Evolutionary conservation across 805 yeast genomes (phyloP), one percentile per base, ranked within the genome.

Genomic region (Candida ascalaphidarum): DNA sequence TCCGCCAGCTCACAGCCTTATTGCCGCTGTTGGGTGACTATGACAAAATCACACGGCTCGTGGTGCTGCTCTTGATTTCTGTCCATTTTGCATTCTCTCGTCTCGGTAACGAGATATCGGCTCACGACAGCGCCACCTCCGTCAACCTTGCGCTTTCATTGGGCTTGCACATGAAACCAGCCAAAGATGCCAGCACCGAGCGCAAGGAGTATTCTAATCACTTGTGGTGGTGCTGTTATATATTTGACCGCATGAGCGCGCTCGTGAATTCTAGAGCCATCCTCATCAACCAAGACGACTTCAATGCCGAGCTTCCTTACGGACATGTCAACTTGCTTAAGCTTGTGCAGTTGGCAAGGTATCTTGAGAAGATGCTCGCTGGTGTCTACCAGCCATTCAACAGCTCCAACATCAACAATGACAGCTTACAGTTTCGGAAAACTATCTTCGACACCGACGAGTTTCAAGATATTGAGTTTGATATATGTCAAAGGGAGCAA

Each of bases 261-360:
- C 41, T 59, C 29, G 55, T 58, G 15, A 60, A 58, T 32, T 60
- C 64, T 5, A 44, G 65, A 11, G 59, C 63, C 2, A 41, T 59
- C 21, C 44, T 54, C n/a, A 42, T 61, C 29, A 48, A 57, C 23
- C 42, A 54, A 15, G 58, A 53, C 17, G 69, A 64, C 33, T 58
- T 59, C 19, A 60, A 61, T 27, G 39, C 58, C 16, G 39, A 40
- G 3, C 41, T 49, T 4, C 52, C 62, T 5, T 34, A 48, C 36
- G 31, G 36, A 19, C 44, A 50, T 36, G 46, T 48, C 14, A 39
- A 43, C 29, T 37, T 61, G 17, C 35, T 47, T 11, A 42, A 49
- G 3, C 37, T 63, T 13, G 53, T 58, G 20, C 46, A 48, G 22
- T 48, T 50, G 11, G 52, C 56, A 17, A 23, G 36, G 13, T 35